phyloP scores from a whole-genome alignment of 768 basidiomycete genomes.

The Lactarius deliciosus region DNA sequence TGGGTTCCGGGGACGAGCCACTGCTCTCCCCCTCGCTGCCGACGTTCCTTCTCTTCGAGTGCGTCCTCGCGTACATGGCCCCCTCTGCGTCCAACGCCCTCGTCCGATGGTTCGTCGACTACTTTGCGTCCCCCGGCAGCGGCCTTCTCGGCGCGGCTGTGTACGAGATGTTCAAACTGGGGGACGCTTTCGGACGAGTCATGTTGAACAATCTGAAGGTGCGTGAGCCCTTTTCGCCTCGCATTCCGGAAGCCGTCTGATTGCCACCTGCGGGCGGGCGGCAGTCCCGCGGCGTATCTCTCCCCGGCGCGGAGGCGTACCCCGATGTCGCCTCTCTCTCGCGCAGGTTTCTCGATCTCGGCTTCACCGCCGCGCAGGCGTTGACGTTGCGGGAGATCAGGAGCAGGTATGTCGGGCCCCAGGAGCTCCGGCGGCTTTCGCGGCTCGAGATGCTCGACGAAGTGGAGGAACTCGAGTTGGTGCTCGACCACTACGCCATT shows the following conservation, averaged over 20 bases:
- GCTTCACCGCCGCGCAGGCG: conserved; percentile 56
- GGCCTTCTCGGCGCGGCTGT: conserved; percentile 56
- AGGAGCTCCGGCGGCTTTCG: conserved; percentile 67
- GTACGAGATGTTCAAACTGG: conserved; percentile 92
- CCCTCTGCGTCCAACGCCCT: conserved; percentile 57
- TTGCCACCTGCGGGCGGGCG: not conserved
- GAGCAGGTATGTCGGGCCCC: conserved; percentile 42
- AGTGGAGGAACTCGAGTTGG: conserved; percentile 89
- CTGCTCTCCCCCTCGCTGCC: conserved; percentile 64
- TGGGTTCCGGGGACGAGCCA: conserved; percentile 34
- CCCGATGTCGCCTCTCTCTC: conserved; percentile 55
- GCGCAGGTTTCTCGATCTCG: conserved; percentile 55
- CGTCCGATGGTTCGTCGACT: conserved; percentile 70
- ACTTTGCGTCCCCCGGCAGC: conserved; percentile 39
- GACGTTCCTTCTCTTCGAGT: conserved; percentile 89
- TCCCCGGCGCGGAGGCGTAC: conserved; percentile 74
- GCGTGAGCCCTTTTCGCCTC: too few relatives aligned
- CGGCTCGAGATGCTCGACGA: conserved; percentile 88
- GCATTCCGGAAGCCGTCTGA: not conserved
- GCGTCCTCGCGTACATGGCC: conserved; percentile 86
- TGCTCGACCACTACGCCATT: conserved; percentile 86
- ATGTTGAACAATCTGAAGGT: conserved; percentile 90
- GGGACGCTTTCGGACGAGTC: conserved; percentile 87
- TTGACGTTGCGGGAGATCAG: conserved; percentile 72
- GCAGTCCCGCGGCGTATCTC: conserved; percentile 44